Percentiles rank a stretch among this genome's conserved stretches.
These are phyloP conservation scores for Alternaria postmessia DNA, from an alignment of 2,329 filamentous ascomycete species.

Conservation along the genomic window DNA sequence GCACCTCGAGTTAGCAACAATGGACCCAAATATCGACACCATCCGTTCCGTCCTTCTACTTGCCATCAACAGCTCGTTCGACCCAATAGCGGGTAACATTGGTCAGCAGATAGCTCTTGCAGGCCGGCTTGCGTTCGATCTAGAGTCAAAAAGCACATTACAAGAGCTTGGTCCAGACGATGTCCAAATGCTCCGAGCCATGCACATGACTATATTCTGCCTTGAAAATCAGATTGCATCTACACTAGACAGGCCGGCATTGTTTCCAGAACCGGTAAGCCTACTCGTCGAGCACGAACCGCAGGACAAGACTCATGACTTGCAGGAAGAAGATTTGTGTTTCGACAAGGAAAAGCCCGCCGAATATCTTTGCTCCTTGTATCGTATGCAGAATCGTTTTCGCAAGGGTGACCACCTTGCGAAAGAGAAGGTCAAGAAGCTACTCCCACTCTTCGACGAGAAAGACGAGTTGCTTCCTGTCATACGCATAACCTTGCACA, in stretches of 20 bases:
- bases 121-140: slow-evolving; percentile 42
- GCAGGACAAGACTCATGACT: slow-evolving; percentile 13
- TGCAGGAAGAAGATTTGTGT: slow-evolving; percentile 36
- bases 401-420: slow-evolving; percentile 40
- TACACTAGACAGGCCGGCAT: slow-evolving; percentile 45
- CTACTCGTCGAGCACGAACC: not conserved
- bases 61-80: slow-evolving; percentile 47
- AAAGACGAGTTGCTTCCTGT: slow-evolving; percentile 34
- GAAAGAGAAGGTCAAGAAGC: slow-evolving; percentile 31
- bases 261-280: slow-evolving; percentile 47
- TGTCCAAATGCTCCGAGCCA: slow-evolving; percentile 33
- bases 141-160: slow-evolving; percentile 37
- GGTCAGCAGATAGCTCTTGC: slow-evolving; percentile 50
- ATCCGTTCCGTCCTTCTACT: slow-evolving; percentile 45
- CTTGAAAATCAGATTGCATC: slow-evolving; percentile 49
- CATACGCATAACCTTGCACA: slow-evolving; percentile 41
- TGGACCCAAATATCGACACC: slow-evolving; percentile 43
- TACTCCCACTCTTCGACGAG: slow-evolving; percentile 39
- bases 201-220: slow-evolving; percentile 48
- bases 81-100: slow-evolving; percentile 46
- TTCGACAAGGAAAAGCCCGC: slow-evolving; percentile 40
- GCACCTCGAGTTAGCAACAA: slow-evolving; percentile 43
- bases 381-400: slow-evolving; percentile 46
- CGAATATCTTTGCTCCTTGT: slow-evolving; percentile 47
- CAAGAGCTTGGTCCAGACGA: slow-evolving; percentile 38